Base-by-base conservation (phyloP, 2,329 filamentous ascomycete genomes). In the Penicillium expansum region DNA sequence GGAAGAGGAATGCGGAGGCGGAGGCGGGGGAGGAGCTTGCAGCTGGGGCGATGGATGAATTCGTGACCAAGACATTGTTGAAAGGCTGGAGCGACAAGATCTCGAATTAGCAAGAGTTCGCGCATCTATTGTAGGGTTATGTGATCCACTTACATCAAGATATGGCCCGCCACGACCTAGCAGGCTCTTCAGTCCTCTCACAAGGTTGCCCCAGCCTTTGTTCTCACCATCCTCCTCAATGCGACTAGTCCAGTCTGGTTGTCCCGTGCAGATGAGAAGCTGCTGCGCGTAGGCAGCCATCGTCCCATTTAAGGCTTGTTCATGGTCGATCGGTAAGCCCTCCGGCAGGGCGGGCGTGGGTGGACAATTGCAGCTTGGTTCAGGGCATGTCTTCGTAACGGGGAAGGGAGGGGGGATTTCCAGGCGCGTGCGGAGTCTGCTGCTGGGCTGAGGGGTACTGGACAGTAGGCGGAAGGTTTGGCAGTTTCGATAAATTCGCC, bases 271-370 rank as follows among this genome's bases (percentile, higher is more conserved):
- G 14, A 97, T 81, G 10, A 97, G 75, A 4, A 97, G 83, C 65
- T 97, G 92, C 73, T 95, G 88, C 1, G 86, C 81, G 71, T 96
- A 96, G 1, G 82, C 79, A 2, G 88, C 81, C 76, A 96, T 92
- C 6, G 89, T 88, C 13, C 90, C 90, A 69, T 89, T 87, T 42
- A 97, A 78, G 18, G 83, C 80, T 38, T 83, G 83, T 59, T 84
- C 81, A 65, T 82, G 81, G 69, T 97, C 92, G 52, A 97, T 92
- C 22, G 87, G 84, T 16, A 95, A 80, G 4, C 84, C 86, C 8
- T 81, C 76, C 1, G 88, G 87, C 76, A 88, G 81, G 0, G 89
- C 86, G 13, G 88, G 87, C 69, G 88, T 87, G 1, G 83, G 76
- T n/a, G 86, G 83, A 74, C 91, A 96, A 13, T 81, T 73, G 75